Conservation (phyloP, 2,329 filamentous ascomycete genomes). For the Curvularia sp. region DNA sequence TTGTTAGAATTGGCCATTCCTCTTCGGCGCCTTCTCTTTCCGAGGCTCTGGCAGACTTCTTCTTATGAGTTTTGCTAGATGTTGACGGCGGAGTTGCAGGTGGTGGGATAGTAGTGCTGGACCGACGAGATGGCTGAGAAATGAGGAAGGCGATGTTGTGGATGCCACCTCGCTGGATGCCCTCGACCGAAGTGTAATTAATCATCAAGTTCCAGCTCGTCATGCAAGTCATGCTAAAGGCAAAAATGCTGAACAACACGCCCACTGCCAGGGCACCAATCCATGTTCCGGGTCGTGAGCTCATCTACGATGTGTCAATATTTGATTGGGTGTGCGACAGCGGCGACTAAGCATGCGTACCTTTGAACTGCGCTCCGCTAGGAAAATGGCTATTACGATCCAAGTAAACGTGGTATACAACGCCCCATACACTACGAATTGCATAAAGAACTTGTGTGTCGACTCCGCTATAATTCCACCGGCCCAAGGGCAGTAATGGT, state of each 20-base stretch:
- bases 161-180: conserved; percentile 65
- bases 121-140: conserved; percentile 23
- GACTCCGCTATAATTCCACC: conserved; percentile 89
- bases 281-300: conserved; percentile 53
- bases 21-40: conserved; percentile 14
- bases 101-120: conserved; percentile 13
- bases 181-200: conserved; percentile 87
- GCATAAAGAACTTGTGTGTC: conserved; percentile 88
- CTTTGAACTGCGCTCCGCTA: conserved; percentile 61
- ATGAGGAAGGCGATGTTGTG: conserved; percentile 75
- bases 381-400: conserved; percentile 68
- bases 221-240: conserved; percentile 75
- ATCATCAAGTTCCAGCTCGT: conserved; percentile 72
- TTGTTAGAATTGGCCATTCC: conserved; percentile 23
- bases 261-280: conserved; percentile 71
- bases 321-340: background rate
- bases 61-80: conserved; percentile 17
- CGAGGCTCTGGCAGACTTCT: conserved; percentile 4
- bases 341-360: conserved; percentile 41
- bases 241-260: conserved; percentile 80
- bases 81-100: conserved; percentile 19
- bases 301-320: conserved; percentile 21
- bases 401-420: conserved; percentile 71
- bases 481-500: conserved; percentile 96
- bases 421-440: conserved; percentile 78